Evolutionary conservation across 352 stramenopile species (phyloP).

Genomic region (Globisporangium apiculatum): DNA sequence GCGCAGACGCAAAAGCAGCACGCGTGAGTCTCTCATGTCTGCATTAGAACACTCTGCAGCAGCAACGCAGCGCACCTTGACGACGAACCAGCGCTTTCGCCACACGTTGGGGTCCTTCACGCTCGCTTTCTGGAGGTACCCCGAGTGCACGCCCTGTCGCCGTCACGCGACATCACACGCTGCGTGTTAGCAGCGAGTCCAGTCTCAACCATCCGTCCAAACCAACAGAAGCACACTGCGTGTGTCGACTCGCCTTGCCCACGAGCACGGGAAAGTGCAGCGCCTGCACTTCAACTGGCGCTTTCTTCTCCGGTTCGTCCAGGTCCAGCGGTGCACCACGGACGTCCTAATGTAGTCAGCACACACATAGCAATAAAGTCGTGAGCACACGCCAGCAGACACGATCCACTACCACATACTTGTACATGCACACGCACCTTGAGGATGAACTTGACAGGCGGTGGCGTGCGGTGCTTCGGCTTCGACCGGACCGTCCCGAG

Average conservation of each 20-base stretch:
- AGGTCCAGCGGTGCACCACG: conserved; percentile 63
- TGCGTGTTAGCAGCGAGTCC: too few species aligned
- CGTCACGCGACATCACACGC: too few species aligned
- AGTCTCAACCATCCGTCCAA: not conserved
- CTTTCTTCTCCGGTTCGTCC: conserved; percentile 33
- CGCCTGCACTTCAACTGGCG: conserved; percentile 27
- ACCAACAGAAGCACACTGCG: not conserved
- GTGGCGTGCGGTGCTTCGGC: conserved; percentile 48
- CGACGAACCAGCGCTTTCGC: conserved; percentile 82
- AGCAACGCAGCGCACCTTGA: conserved; percentile 33
- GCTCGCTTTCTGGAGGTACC: conserved; percentile 79
- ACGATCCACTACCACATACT: not conserved
- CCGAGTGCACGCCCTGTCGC: conserved; percentile 57
- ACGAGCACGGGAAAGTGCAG: conserved; percentile 65
- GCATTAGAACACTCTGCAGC: too few species aligned
- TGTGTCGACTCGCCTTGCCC: conserved; percentile 37
- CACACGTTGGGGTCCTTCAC: conserved; percentile 72
- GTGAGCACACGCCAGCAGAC: too few species aligned
- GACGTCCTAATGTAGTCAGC: conserved; percentile 32
- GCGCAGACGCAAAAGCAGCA: too few species aligned
- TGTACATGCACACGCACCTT: conserved; percentile 32
- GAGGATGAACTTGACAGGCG: conserved; percentile 76
- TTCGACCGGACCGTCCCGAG: conserved; percentile 40
- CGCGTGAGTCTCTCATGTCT: not conserved
- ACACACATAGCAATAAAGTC: too few species aligned